These are phyloP conservation scores for Angophora floribunda DNA, from an alignment of 345 rosid species.

Conservation along the genomic window DNA sequence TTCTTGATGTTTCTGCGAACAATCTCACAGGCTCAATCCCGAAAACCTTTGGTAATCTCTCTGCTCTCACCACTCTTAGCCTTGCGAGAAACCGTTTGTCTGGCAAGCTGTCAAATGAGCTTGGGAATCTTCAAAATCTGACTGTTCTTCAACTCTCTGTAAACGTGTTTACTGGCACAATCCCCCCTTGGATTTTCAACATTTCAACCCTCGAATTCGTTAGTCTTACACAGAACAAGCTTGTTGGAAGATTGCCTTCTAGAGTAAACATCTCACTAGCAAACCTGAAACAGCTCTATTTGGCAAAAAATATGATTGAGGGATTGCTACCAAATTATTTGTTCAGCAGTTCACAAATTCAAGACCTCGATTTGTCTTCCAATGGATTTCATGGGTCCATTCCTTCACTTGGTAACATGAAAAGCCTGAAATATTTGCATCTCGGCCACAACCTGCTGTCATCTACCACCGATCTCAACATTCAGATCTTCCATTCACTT, in stretches of 20 bases:
- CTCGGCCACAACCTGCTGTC: neutral
- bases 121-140: neutral
- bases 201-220: neutral
- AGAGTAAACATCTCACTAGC: neutral
- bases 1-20: neutral
- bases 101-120: neutral
- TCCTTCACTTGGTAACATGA: neutral
- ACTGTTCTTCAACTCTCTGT: neutral
- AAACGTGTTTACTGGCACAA: neutral
- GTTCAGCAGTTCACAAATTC: neutral
- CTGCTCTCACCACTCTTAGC: neutral
- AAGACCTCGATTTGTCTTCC: neutral
- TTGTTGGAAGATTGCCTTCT: neutral
- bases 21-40: constrained; percentile 6
- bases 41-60: constrained; percentile 1
- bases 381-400: neutral
- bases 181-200: constrained; percentile 2
- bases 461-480: constrained; percentile 1
- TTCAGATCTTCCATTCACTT: neutral
- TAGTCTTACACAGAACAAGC: neutral
- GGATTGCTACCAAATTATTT: constrained; percentile 3
- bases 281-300: neutral
- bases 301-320: constrained; percentile 1
- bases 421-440: neutral
- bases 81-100: neutral